These are phyloP conservation scores for Aureoboletus auriporus DNA, from an alignment of 768 basidiomycete species.

Conservation along the genomic window DNA sequence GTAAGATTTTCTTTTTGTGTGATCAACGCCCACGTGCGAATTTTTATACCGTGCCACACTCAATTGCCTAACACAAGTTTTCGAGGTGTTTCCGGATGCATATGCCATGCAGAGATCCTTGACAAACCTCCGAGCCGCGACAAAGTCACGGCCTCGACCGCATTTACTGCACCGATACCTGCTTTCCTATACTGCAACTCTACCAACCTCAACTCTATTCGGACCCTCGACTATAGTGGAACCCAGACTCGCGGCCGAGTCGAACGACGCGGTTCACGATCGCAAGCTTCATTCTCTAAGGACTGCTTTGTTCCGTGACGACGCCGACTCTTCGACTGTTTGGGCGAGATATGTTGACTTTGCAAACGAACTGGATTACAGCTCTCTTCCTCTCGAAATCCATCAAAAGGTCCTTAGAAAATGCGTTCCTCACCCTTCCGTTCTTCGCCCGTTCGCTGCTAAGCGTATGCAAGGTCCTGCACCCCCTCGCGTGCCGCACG, in stretches of 20 bases:
- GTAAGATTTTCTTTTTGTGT: background rate
- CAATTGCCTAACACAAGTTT: background rate
- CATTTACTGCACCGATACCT: slow-evolving; percentile 5
- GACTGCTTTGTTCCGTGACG: slow-evolving; percentile 28
- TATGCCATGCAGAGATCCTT: slow-evolving; percentile 23
- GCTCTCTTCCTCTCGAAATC: slow-evolving; percentile 54
- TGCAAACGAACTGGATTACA: slow-evolving; percentile 43
- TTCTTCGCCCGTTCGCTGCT: slow-evolving; percentile 44
- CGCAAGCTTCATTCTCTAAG: slow-evolving; percentile 27
- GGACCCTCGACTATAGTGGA: slow-evolving; percentile 3
- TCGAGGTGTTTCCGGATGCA: slow-evolving; percentile 10
- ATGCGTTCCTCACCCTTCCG: slow-evolving; percentile 48
- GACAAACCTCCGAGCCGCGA: slow-evolving; percentile 12
- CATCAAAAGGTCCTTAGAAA: slow-evolving; percentile 69
- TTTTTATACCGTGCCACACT: slow-evolving; percentile 1
- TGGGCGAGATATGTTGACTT: slow-evolving; percentile 65
- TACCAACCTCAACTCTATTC: background rate
- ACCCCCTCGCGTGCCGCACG: slow-evolving; percentile 38
- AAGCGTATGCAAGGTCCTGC: slow-evolving; percentile 38
- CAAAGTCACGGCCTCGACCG: slow-evolving; percentile 3
- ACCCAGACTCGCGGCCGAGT: slow-evolving; percentile 2
- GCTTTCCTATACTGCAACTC: too few relatives aligned
- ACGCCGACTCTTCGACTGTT: slow-evolving; percentile 43
- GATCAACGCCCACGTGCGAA: slow-evolving; percentile 11
- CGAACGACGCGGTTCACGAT: slow-evolving; percentile 11